Evolutionary conservation across 805 yeast species (phyloP).

Genomic region (fission yeast (Schizosaccharomyces pombe)): DNA sequence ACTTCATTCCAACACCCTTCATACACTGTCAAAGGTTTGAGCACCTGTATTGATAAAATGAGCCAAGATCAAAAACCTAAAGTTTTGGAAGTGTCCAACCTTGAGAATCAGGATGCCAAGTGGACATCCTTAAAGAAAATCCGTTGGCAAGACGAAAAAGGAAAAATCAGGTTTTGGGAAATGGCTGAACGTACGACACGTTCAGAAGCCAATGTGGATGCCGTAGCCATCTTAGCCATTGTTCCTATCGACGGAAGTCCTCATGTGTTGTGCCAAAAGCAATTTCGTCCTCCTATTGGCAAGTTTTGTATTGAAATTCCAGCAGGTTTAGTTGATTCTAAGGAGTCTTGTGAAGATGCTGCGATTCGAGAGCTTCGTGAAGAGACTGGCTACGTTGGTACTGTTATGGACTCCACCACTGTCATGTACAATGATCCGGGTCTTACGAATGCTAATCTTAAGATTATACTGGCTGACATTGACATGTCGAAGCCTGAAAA

Average conservation of each 20-base stretch:
- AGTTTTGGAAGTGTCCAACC: background rate
- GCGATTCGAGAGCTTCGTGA: constrained; percentile 75
- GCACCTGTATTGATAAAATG: too few species aligned
- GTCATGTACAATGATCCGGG: constrained; percentile 52
- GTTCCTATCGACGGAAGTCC: constrained; percentile 29
- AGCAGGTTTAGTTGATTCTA: constrained; percentile 76
- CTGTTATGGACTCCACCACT: constrained; percentile 23
- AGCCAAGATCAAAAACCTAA: background rate
- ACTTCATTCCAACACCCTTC: background rate
- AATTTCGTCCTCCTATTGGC: constrained; percentile 69
- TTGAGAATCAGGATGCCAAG: constrained; percentile 1
- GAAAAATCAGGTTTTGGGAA: constrained; percentile 2
- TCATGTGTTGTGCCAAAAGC: constrained; percentile 44
- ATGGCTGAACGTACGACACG: constrained; percentile 5
- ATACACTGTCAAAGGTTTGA: background rate
- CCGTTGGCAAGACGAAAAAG: constrained; percentile 1
- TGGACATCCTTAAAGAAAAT: constrained; percentile 2
- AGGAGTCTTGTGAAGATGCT: constrained; percentile 48
- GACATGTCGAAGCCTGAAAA: constrained; percentile 49
- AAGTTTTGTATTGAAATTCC: constrained; percentile 48
- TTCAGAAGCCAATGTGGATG: constrained; percentile 5
- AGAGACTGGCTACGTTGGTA: constrained; percentile 81
- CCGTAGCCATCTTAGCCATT: constrained; percentile 64
- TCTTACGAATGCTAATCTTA: constrained; percentile 69
- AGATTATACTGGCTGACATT: constrained; percentile 52